Percentiles rank a stretch among this genome's conserved stretches.
These are phyloP conservation scores for Kuraishia cidri DNA, from an alignment of 805 yeast genomes.

Conservation along the genomic window DNA sequence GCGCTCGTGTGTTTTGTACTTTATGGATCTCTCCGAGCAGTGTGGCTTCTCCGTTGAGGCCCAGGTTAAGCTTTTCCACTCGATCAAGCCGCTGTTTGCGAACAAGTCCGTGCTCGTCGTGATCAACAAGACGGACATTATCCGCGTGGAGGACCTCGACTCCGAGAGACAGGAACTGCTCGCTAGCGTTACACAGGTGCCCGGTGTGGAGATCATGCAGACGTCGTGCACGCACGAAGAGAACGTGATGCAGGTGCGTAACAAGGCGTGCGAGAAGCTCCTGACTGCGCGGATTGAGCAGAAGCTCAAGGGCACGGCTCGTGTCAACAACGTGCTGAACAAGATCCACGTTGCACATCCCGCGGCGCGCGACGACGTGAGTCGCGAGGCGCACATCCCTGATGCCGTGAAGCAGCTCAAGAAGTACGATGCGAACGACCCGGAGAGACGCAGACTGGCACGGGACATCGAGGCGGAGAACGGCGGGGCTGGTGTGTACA, in stretches of 20 bases:
- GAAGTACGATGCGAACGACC: constrained; percentile 74
- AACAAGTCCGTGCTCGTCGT: constrained; percentile 95
- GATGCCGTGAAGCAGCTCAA: constrained; percentile 52
- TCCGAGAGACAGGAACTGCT: constrained; percentile 66
- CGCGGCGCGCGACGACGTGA: constrained; percentile 75
- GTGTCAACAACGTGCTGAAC: constrained; percentile 83
- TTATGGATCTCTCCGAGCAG: constrained; percentile 98
- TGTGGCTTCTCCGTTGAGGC: constrained; percentile 98
- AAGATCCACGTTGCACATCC: constrained; percentile 95
- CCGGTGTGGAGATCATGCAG: constrained; percentile 88
- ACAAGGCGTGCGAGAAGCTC: constrained; percentile 94
- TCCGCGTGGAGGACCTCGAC: constrained; percentile 76
- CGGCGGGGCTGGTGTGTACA: constrained; percentile 98
- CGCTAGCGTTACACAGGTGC: constrained; percentile 50
- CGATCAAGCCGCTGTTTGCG: constrained; percentile 94
- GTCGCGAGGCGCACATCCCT: constrained; percentile 77
- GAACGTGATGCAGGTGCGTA: constrained; percentile 91
- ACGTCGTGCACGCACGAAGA: constrained; percentile 93
- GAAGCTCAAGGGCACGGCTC: constrained; percentile 86
- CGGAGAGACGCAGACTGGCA: constrained; percentile 73
- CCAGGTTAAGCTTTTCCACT: constrained; percentile 93
- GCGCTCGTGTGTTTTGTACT: constrained; percentile 91
- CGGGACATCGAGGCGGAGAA: constrained; percentile 88
- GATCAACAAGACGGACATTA: constrained; percentile 89
- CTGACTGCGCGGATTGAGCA: constrained; percentile 94